Percentiles rank a stretch among this genome's conserved stretches.
phyloP scores from a whole-genome alignment of 73 alveolate genomes.

The Effrenium voratum region DNA sequence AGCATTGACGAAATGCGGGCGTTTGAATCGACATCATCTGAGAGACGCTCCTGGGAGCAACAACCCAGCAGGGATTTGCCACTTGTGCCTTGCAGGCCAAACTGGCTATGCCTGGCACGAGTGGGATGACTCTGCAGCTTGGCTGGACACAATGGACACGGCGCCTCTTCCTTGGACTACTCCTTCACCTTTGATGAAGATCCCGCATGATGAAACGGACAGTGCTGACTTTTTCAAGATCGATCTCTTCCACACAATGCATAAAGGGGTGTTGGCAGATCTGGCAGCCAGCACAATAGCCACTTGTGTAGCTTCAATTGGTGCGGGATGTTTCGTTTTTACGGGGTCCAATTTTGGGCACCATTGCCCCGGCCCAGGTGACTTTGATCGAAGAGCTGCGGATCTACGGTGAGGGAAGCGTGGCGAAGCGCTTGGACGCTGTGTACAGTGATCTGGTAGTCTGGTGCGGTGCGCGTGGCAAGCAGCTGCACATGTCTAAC shows the following conservation, averaged over 20 bases:
- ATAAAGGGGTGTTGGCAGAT: slow-evolving; percentile 52
- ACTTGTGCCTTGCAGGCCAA: neutral
- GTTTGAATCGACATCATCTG: neutral
- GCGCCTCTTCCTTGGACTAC: neutral
- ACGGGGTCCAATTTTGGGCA: neutral
- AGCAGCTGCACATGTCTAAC: neutral
- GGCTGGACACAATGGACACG: neutral
- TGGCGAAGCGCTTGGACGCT: neutral
- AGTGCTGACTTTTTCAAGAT: neutral
- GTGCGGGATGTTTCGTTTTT: neutral
- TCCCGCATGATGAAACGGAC: neutral
- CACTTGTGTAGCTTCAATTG: neutral
- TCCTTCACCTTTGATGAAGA: neutral
- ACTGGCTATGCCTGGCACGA: neutral
- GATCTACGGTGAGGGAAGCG: neutral
- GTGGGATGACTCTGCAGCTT: too few relatives aligned
- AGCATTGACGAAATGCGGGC: neutral
- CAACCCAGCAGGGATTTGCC: neutral
- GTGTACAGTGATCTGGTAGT: neutral
- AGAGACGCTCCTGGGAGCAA: neutral
- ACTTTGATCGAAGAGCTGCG: neutral
- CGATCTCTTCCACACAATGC: slow-evolving; percentile 26
- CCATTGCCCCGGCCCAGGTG: neutral
- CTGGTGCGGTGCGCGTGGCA: neutral
- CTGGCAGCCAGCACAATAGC: slow-evolving; percentile 17